Conservation (phyloP, 768 basidiomycete genomes). For the Podaxis mareebaensis region DNA sequence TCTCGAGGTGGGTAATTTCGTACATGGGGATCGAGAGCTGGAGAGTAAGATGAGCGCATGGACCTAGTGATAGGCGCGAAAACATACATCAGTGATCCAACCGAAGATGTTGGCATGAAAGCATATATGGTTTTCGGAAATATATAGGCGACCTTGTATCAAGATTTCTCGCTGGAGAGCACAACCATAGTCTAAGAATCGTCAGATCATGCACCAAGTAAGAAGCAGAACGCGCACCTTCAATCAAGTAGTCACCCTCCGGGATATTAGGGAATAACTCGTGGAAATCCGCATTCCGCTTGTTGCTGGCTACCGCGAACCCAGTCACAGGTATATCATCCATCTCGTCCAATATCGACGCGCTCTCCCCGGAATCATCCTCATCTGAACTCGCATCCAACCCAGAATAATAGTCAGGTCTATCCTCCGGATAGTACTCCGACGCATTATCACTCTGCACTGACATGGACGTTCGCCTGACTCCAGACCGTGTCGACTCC, state of each 20-base stretch:
- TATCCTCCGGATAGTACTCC: constrained; percentile 31
- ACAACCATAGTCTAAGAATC: constrained; percentile 86
- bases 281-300: constrained; percentile 94
- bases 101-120: constrained; percentile 99
- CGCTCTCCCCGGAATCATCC: constrained; percentile 29
- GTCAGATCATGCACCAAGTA: constrained; percentile 9
- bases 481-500: constrained; percentile 7
- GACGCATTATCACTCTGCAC: constrained; percentile 31
- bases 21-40: constrained; percentile 87
- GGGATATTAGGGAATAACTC: constrained; percentile 87
- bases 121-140: constrained; percentile 99
- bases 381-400: constrained; percentile 36
- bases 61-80: not conserved
- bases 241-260: constrained; percentile 96
- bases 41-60: constrained; percentile 4
- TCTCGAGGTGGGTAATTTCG: constrained; percentile 86
- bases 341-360: constrained; percentile 47
- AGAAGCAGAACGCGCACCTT: constrained; percentile 58
- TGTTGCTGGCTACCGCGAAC: constrained; percentile 95
- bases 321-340: constrained; percentile 92
- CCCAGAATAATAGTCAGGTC: constrained; percentile 40
- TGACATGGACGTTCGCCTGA: constrained; percentile 25
- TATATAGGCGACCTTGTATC: constrained; percentile 93
- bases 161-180: constrained; percentile 95
- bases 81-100: constrained; percentile 93